These are phyloP conservation scores for Saussurea involucrata DNA, from an alignment of 129 eudicot species.

Conservation along the genomic window DNA sequence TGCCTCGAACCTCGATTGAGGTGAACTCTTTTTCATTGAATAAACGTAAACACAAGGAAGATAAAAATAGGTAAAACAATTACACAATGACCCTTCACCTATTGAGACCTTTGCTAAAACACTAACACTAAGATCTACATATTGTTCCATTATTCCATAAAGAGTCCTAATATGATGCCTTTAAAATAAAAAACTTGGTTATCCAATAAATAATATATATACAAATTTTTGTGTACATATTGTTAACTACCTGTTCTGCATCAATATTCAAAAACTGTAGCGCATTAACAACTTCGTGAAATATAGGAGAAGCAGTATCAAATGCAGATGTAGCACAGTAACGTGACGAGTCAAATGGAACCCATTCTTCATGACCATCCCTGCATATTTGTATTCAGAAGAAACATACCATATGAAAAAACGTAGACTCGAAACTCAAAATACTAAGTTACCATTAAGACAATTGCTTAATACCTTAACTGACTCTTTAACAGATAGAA, in stretches of 20 bases:
- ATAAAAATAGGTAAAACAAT: neutral
- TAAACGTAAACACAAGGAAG: neutral
- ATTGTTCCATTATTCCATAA: neutral
- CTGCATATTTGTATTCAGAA: slow-evolving; percentile 38
- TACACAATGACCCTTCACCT: neutral
- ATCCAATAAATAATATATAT: neutral
- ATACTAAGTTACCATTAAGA: slow-evolving; percentile 12
- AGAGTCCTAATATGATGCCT: neutral
- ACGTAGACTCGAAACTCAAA: slow-evolving; percentile 4
- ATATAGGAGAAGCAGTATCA: slow-evolving; percentile 84
- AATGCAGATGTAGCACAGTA: slow-evolving; percentile 77
- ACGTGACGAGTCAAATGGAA: slow-evolving; percentile 68
- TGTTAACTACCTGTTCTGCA: slow-evolving; percentile 72
- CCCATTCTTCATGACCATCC: slow-evolving; percentile 79
- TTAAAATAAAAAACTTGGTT: neutral
- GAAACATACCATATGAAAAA: slow-evolving; percentile 3
- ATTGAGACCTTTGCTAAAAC: neutral
- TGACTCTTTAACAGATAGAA: slow-evolving; percentile 73
- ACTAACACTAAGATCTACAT: neutral
- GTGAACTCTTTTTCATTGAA: neutral
- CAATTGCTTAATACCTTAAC: slow-evolving; percentile 36
- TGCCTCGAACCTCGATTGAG: neutral
- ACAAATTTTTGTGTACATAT: neutral
- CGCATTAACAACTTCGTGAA: slow-evolving; percentile 56
- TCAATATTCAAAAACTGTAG: slow-evolving; percentile 70